Conservation (phyloP, 768 basidiomycete genomes). For the Antrodiella citrinella region DNA sequence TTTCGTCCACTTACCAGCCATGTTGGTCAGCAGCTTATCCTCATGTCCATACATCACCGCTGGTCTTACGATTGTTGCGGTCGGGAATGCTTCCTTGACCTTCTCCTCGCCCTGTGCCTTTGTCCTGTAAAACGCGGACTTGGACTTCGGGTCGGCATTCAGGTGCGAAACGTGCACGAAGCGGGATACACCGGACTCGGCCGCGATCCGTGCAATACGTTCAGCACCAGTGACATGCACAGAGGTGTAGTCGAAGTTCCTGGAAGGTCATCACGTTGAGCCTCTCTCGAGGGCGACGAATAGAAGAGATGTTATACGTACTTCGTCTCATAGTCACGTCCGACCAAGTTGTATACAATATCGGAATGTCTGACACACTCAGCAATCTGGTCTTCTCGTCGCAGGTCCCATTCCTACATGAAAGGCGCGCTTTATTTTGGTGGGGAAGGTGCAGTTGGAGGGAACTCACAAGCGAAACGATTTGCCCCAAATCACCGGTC, state of each 20-base stretch:
- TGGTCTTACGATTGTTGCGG: slow-evolving; percentile 84
- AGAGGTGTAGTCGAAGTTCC: slow-evolving; percentile 80
- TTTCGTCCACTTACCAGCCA: slow-evolving; percentile 85
- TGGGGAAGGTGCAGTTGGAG: not conserved
- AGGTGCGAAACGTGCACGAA: slow-evolving; percentile 94
- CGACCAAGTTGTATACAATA: slow-evolving; percentile 92
- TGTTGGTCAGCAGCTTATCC: slow-evolving; percentile 88
- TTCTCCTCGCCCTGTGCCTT: slow-evolving; percentile 88
- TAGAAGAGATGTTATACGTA: slow-evolving; percentile 27
- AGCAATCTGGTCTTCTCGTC: slow-evolving; percentile 83
- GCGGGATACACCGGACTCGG: slow-evolving; percentile 68
- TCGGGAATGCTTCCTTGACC: slow-evolving; percentile 76
- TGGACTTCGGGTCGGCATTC: slow-evolving; percentile 74
- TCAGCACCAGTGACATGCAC: slow-evolving; percentile 81
- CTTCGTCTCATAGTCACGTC: slow-evolving; percentile 95
- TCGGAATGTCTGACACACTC: slow-evolving; percentile 94
- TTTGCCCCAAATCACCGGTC: slow-evolving; percentile 95
- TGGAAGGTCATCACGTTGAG: too few relatives aligned
- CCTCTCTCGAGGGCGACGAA: not conserved
- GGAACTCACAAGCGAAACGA: slow-evolving; percentile 77
- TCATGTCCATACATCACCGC: slow-evolving; percentile 87
- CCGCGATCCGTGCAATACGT: slow-evolving; percentile 77
- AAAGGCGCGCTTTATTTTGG: not conserved
- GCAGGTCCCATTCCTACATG: slow-evolving; percentile 93
- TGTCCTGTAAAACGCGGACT: slow-evolving; percentile 78